phyloP scores from a whole-genome alignment of 352 stramenopile genomes.

The Albugo candida region DNA sequence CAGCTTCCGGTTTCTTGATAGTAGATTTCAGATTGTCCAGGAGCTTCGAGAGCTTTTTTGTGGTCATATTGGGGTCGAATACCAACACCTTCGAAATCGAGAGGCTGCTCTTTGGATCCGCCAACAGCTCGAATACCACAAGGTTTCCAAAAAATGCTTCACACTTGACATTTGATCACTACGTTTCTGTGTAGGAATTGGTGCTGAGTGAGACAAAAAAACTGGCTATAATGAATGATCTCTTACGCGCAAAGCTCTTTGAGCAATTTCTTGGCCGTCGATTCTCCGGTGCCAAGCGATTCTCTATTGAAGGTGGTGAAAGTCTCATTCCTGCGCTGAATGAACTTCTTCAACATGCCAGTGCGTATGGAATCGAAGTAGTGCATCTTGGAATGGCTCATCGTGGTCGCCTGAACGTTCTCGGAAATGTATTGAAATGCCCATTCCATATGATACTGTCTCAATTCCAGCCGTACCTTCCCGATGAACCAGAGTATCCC shows the following conservation, averaged over 20 bases:
- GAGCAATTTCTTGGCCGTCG: constrained; percentile 95
- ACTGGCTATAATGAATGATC: constrained; percentile 84
- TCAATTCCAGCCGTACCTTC: constrained; percentile 71
- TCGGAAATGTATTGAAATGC: constrained; percentile 97
- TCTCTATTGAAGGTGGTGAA: constrained; percentile 96
- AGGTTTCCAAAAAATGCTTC: constrained; percentile 5
- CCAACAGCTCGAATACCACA: constrained; percentile 39
- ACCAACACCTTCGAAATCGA: constrained; percentile 94
- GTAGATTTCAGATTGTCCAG: constrained; percentile 76
- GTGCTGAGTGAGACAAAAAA: constrained; percentile 56
- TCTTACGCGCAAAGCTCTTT: constrained; percentile 93
- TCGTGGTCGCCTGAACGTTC: constrained; percentile 91
- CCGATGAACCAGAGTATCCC: constrained; percentile 64
- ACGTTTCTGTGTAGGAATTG: background rate
- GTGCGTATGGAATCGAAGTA: constrained; percentile 88
- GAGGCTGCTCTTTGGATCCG: constrained; percentile 76
- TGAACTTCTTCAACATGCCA: constrained; percentile 88
- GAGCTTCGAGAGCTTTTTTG: constrained; percentile 93
- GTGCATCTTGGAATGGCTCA: constrained; percentile 99
- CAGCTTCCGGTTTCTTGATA: background rate
- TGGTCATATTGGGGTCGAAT: constrained; percentile 92
- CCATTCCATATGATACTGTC: constrained; percentile 89
- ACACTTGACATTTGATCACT: background rate
- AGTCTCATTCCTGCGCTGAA: constrained; percentile 90
- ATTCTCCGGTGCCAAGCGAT: constrained; percentile 90